Evolutionary conservation across 2,329 filamentous ascomycete genomes (phyloP), one percentile per base, ranked within the genome.

Genomic region (Curvularia sp.): DNA sequence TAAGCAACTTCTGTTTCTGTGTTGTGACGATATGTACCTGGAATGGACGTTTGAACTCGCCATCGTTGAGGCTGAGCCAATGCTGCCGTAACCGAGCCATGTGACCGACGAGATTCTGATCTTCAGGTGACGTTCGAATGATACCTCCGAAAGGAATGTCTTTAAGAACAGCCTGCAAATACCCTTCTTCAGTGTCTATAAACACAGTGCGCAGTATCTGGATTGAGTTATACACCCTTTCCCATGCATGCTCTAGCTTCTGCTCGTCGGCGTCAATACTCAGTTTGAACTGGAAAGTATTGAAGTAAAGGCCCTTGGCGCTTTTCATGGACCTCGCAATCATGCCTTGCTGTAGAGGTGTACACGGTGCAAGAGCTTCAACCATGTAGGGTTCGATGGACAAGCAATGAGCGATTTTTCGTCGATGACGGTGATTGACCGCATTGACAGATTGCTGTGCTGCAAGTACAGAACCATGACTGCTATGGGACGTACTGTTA

Each of bases 281-380:
- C 0, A 96, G 75, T 0, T 79, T 66, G 42, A 94, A 87, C 0
- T 77, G 77, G 69, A 97, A 96, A 0, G 82, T 81, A 55, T 93
- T 93, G 74, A 94, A 96, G 71, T 97, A 97, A 0, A 89, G 78
- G 0, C 82, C 80, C 0, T 79, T 73, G 0, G 82, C 77, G 18
- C 80, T 86, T 9, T 86, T 84, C 36, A 90, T 73, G 23, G 87
- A 88, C 48, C 87, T 84, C 5, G 89, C 89, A 49, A 97, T 86
- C 80, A 97, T 94, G 0, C 93, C 93, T 72, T 94, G 87, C 70
- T 97, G 93, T 1, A 97, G 79, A 0, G 93, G 86, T 0, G 93
- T 96, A 71, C 93, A 97, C 3, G 93, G 93, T 0, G 87, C 87
- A 50, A 97, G 85, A 57, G 86, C 85, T 69, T 95, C 89, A 9